These are phyloP conservation scores for Pyracantha coccinea DNA, from an alignment of 331 rosid species.

Conservation along the genomic window DNA sequence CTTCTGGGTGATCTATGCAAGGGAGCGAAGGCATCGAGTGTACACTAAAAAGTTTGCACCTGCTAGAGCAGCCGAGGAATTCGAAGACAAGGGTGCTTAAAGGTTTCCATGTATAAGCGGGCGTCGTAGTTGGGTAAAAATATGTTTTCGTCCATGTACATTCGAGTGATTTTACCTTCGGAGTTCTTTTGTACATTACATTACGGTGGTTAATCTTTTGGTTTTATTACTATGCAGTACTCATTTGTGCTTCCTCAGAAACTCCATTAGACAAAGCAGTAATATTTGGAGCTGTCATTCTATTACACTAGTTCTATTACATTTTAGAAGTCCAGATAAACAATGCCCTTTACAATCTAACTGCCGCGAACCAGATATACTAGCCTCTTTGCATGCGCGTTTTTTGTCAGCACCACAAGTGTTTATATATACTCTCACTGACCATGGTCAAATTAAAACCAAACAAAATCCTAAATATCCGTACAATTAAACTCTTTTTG, in stretches of 20 bases:
- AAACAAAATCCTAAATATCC: no score
- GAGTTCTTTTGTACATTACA: neutral
- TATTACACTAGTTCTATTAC: neutral
- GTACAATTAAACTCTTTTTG: no score
- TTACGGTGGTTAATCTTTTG: neutral
- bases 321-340: no score
- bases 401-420: no score
- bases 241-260: neutral
- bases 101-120: neutral
- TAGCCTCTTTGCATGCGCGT: no score
- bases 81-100: slow-evolving; percentile 2
- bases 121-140: neutral
- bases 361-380: no score
- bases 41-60: slow-evolving; percentile 17
- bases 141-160: neutral
- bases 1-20: slow-evolving; percentile 40
- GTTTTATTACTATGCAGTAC: neutral
- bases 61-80: neutral
- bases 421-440: no score
- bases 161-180: neutral
- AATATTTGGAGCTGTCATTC: neutral
- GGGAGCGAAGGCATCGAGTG: slow-evolving; percentile 26
- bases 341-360: no score
- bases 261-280: neutral
- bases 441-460: no score